phyloP scores from a whole-genome alignment of 2,329 filamentous ascomycete genomes.

The Cladosporium halotolerans region DNA sequence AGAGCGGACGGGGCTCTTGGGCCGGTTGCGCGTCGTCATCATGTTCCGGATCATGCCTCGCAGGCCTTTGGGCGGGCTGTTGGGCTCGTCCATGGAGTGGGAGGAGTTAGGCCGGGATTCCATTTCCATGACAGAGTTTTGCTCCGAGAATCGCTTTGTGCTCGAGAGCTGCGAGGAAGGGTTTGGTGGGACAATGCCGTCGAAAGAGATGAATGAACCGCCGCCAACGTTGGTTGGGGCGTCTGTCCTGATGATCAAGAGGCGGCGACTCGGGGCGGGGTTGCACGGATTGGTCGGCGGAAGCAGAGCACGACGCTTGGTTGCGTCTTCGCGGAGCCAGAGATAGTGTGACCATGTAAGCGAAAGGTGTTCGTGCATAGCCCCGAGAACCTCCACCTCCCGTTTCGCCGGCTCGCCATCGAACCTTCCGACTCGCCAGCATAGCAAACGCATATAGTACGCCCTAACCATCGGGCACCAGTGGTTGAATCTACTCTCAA shows the following conservation, averaged over 20 bases:
- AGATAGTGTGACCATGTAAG: slow-evolving; percentile 74
- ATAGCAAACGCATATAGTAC: slow-evolving; percentile 85
- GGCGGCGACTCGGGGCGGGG: slow-evolving; percentile 75
- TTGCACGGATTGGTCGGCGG: slow-evolving; percentile 76
- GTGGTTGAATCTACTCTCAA: slow-evolving; percentile 79
- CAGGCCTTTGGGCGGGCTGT: slow-evolving; percentile 21
- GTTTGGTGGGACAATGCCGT: slow-evolving; percentile 46
- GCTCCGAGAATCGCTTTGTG: slow-evolving; percentile 6
- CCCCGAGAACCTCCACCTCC: slow-evolving; percentile 53
- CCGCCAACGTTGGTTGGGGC: slow-evolving; percentile 42
- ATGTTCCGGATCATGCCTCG: slow-evolving; percentile 31
- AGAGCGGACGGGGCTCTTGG: slow-evolving; percentile 3
- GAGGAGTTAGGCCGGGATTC: slow-evolving; percentile 25
- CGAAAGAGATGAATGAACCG: slow-evolving; percentile 56
- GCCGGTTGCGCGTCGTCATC: slow-evolving; percentile 24
- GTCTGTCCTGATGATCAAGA: slow-evolving; percentile 85
- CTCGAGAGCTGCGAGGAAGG: slow-evolving; percentile 23
- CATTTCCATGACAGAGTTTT: slow-evolving; percentile 19
- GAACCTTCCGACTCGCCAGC: slow-evolving; percentile 80
- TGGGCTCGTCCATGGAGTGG: slow-evolving; percentile 16
- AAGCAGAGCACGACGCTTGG: slow-evolving; percentile 47
- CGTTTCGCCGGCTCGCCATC: slow-evolving; percentile 53
- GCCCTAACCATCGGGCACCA: slow-evolving; percentile 95
- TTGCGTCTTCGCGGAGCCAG: slow-evolving; percentile 63
- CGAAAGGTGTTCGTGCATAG: slow-evolving; percentile 61